A percentile compares a stretch with the other conserved stretches of the same genome.
Evolutionary conservation across 2,329 filamentous ascomycete genomes (phyloP).

Genomic region (Fusarium nygamai): DNA sequence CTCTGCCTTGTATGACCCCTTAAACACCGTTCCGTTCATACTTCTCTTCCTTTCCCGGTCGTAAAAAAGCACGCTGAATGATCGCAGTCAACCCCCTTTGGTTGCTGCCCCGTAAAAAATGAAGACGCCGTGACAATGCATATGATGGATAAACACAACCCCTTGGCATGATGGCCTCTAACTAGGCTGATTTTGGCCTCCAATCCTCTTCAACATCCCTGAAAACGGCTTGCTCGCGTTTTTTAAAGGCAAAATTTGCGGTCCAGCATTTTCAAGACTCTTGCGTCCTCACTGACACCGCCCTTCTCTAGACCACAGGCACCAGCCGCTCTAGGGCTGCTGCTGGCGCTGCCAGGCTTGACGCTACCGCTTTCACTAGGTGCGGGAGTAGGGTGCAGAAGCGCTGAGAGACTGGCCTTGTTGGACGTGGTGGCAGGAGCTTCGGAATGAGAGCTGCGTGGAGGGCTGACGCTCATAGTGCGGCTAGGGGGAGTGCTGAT

Average conservation of each 20-base stretch:
- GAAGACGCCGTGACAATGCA: slow-evolving; percentile 44
- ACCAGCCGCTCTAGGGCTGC: slow-evolving; percentile 48
- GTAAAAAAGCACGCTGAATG: slow-evolving; percentile 39
- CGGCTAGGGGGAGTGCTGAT: slow-evolving; percentile 57
- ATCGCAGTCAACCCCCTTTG: slow-evolving; percentile 30
- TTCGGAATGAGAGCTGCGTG: slow-evolving; percentile 52
- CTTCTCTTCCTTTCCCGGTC: slow-evolving; percentile 25
- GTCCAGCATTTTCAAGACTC: slow-evolving; percentile 73
- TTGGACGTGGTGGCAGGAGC: slow-evolving; percentile 38
- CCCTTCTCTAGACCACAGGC: slow-evolving; percentile 45
- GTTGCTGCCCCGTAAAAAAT: slow-evolving; percentile 35
- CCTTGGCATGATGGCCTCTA: slow-evolving; percentile 4
- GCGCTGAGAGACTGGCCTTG: slow-evolving; percentile 59
- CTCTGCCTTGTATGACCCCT: slow-evolving; percentile 13
- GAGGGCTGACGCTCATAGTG: slow-evolving; percentile 60
- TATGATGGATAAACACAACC: slow-evolving; percentile 26
- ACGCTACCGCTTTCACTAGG: slow-evolving; percentile 58
- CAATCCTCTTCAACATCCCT: not conserved
- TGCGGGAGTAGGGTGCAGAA: slow-evolving; percentile 61
- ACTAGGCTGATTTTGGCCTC: not conserved
- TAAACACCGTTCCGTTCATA: slow-evolving; percentile 33
- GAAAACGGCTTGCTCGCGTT: not conserved
- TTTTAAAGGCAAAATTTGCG: slow-evolving; percentile 59
- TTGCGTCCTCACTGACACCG: slow-evolving; percentile 70
- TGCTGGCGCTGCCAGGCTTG: slow-evolving; percentile 56